phyloP scores from a whole-genome alignment of 331 rosid species.

The Malus hybrid region DNA sequence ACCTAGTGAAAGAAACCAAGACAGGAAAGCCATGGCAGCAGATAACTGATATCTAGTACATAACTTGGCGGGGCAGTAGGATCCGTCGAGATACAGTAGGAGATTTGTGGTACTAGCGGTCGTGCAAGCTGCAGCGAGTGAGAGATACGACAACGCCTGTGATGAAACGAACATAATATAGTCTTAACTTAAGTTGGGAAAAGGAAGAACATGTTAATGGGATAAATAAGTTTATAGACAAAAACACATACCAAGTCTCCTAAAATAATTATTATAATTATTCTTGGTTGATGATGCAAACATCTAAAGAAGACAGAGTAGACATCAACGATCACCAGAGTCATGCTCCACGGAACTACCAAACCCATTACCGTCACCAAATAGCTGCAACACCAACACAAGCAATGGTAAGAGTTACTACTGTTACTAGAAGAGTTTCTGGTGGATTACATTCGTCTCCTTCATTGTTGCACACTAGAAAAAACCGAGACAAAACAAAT shows the following conservation, averaged over 20 bases:
- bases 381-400: slow-evolving; percentile 51
- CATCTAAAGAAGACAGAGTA: slow-evolving; percentile 58
- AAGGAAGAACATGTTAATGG: background rate
- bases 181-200: background rate
- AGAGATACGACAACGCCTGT: slow-evolving; percentile 66
- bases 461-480: background rate
- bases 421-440: background rate
- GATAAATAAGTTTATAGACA: background rate
- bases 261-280: slow-evolving; percentile 32
- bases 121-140: slow-evolving; percentile 77
- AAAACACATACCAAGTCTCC: slow-evolving; percentile 71
- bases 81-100: slow-evolving; percentile 29
- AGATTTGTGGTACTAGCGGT: slow-evolving; percentile 58
- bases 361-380: slow-evolving; percentile 90
- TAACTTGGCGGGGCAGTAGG: slow-evolving; percentile 43
- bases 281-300: slow-evolving; percentile 51
- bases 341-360: slow-evolving; percentile 84
- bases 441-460: background rate
- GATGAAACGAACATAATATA: background rate
- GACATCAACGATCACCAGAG: slow-evolving; percentile 68
- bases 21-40: slow-evolving; percentile 80
- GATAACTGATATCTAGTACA: slow-evolving; percentile 76
- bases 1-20: slow-evolving; percentile 68
- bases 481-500: background rate
- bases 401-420: slow-evolving; percentile 6